phyloP scores from a whole-genome alignment of 1,139 yeast species.

The Suhomyces bokatorum region DNA sequence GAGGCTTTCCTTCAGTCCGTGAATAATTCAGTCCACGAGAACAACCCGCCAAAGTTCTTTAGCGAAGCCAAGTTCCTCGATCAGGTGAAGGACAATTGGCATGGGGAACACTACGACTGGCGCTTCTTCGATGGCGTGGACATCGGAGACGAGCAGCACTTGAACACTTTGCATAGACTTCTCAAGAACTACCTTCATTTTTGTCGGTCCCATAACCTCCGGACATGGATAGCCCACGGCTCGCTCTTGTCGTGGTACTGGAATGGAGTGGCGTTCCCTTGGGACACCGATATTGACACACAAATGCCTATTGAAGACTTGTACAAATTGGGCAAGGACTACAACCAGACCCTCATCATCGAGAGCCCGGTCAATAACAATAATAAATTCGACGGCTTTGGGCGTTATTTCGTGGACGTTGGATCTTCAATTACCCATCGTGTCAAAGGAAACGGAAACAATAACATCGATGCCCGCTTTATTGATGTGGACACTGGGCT shows the following conservation, averaged over 20 bases:
- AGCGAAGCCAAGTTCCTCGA: conserved; percentile 31
- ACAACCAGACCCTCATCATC: conserved; percentile 24
- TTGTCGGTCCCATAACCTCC: conserved; percentile 29
- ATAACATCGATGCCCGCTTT: conserved; percentile 25
- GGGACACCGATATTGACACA: conserved; percentile 29
- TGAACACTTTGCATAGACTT: conserved; percentile 29
- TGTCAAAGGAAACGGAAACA: conserved; percentile 20
- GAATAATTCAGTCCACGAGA: conserved; percentile 8
- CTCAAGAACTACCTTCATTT: conserved; percentile 35
- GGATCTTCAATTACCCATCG: conserved; percentile 21
- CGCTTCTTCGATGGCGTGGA: conserved; percentile 34
- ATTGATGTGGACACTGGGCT: conserved; percentile 24
- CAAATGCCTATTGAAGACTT: conserved; percentile 28
- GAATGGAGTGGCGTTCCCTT: conserved; percentile 29
- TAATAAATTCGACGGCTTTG: conserved; percentile 20
- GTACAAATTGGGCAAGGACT: conserved; percentile 20
- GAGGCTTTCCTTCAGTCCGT: conserved; percentile 21
- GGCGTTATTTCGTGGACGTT: conserved; percentile 22
- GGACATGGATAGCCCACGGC: conserved; percentile 47
- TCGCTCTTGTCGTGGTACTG: conserved; percentile 29
- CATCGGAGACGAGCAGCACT: conserved; percentile 30
- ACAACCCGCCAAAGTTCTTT: conserved; percentile 33
- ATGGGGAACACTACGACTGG: conserved; percentile 51
- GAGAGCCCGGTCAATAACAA: conserved; percentile 22
- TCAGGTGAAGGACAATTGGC: conserved; percentile 20